phyloP scores from a whole-genome alignment of 2,329 filamentous ascomycete genomes.

The Colletotrichum ledebouriae region DNA sequence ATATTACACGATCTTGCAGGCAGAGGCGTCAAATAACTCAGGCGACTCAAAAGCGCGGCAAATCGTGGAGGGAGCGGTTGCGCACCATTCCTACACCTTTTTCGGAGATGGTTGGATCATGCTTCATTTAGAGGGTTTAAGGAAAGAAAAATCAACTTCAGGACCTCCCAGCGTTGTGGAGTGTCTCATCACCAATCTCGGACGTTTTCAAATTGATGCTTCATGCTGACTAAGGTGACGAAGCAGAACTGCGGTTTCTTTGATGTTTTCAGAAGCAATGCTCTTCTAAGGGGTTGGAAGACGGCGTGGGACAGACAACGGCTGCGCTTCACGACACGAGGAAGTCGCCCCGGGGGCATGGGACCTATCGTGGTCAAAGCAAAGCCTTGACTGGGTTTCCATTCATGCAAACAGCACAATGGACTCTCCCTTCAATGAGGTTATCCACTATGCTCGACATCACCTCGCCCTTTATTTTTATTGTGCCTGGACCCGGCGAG shows the following conservation, averaged over 20 bases:
- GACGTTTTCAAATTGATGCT: slow-evolving; percentile 21
- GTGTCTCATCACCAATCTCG: slow-evolving; percentile 6
- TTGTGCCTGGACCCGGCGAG: not conserved
- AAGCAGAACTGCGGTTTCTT: slow-evolving; percentile 3
- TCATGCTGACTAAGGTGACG: slow-evolving; percentile 35
- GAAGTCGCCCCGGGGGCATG: slow-evolving; percentile 10
- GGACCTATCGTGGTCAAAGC: slow-evolving; percentile 23
- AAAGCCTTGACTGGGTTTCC: slow-evolving; percentile 8
- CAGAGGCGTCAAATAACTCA: slow-evolving; percentile 5
- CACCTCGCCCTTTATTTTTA: too few species aligned
- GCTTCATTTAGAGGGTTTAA: slow-evolving; percentile 6
- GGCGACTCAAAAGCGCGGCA: not conserved
- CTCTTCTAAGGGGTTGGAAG: not conserved
- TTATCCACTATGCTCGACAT: too few species aligned
- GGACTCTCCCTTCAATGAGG: not conserved
- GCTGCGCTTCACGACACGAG: slow-evolving; percentile 20
- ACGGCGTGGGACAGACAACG: slow-evolving; percentile 29
- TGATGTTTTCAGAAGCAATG: slow-evolving; percentile 31
- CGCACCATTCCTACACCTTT: not conserved
- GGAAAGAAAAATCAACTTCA: slow-evolving; percentile 7
- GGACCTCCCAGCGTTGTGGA: slow-evolving; percentile 16
- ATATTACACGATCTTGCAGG: not conserved
- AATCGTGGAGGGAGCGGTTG: not conserved
- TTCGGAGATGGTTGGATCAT: not conserved
- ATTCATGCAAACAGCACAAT: slow-evolving; percentile 39